Conservation (phyloP, 768 basidiomycete genomes). For the Pulveroboletus sp. region DNA sequence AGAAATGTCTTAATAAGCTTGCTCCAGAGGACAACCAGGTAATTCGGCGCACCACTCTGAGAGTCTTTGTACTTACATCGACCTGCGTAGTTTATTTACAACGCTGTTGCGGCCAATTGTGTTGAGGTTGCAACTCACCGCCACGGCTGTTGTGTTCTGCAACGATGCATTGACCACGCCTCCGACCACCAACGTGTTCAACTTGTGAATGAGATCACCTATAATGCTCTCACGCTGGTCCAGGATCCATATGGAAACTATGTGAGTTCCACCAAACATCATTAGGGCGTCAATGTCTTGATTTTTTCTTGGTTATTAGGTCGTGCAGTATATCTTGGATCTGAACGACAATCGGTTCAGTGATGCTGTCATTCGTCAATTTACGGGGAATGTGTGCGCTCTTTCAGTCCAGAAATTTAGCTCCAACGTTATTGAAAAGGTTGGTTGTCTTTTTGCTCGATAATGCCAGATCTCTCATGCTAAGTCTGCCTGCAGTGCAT, state of each 20-base stretch:
- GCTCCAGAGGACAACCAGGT: conserved; percentile 99
- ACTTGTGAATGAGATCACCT: conserved; percentile 98
- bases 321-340: conserved; percentile 97
- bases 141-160: conserved; percentile 97
- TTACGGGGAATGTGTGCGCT: conserved; percentile 95
- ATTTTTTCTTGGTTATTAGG: conserved; percentile 40
- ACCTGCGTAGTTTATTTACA: conserved; percentile 83
- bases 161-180: conserved; percentile 97
- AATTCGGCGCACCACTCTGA: conserved; percentile 3
- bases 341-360: conserved; percentile 98
- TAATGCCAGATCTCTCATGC: neutral
- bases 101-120: conserved; percentile 97
- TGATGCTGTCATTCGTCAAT: conserved; percentile 95
- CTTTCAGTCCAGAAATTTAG: conserved; percentile 99
- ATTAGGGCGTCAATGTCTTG: neutral
- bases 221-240: conserved; percentile 93
- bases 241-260: conserved; percentile 97
- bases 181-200: conserved; percentile 93
- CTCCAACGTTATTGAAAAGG: conserved; percentile 98
- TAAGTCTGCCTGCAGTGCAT: conserved; percentile 46
- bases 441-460: conserved; percentile 22
- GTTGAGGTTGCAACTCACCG: conserved; percentile 98
- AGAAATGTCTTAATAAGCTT: conserved; percentile 98
- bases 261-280: conserved; percentile 38
- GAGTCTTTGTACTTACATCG: neutral